These are phyloP conservation scores for Solanum rostratum DNA, from an alignment of 257 asterid species.

Conservation along the genomic window DNA sequence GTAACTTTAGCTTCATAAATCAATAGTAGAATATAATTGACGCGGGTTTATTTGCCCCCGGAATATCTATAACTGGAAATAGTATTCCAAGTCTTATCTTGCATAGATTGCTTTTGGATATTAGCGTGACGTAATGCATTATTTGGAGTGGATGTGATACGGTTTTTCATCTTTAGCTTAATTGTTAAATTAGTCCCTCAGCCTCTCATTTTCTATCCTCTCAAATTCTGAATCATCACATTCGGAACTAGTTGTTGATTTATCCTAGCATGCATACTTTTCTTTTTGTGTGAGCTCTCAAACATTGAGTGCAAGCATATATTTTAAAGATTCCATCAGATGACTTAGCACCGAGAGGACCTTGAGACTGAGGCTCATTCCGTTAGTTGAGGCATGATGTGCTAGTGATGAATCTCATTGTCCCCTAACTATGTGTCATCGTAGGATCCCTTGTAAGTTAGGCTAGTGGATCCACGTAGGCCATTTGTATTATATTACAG, in stretches of 20 bases:
- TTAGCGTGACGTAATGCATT: background rate
- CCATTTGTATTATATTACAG: too few relatives aligned
- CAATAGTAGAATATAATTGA: background rate
- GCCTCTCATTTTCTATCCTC: background rate
- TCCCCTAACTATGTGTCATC: too few relatives aligned
- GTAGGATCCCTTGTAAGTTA: too few relatives aligned
- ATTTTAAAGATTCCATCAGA: too few relatives aligned
- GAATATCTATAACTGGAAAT: background rate
- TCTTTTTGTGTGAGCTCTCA: background rate
- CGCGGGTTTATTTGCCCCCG: background rate
- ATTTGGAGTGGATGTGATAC: background rate
- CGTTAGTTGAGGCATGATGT: too few relatives aligned
- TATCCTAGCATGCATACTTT: background rate
- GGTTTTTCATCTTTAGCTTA: background rate
- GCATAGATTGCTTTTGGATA: background rate
- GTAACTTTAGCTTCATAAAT: constrained; percentile 25
- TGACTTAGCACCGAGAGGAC: too few relatives aligned
- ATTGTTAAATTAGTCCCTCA: background rate
- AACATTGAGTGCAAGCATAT: background rate
- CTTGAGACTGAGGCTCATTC: too few relatives aligned
- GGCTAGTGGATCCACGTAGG: too few relatives aligned
- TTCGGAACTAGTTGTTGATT: background rate
- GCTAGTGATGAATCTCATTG: too few relatives aligned
- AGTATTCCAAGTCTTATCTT: background rate
- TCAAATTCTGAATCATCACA: background rate